Evolutionary conservation across 257 asterid genomes (phyloP).

Genomic region (Perilla frutescens): DNA sequence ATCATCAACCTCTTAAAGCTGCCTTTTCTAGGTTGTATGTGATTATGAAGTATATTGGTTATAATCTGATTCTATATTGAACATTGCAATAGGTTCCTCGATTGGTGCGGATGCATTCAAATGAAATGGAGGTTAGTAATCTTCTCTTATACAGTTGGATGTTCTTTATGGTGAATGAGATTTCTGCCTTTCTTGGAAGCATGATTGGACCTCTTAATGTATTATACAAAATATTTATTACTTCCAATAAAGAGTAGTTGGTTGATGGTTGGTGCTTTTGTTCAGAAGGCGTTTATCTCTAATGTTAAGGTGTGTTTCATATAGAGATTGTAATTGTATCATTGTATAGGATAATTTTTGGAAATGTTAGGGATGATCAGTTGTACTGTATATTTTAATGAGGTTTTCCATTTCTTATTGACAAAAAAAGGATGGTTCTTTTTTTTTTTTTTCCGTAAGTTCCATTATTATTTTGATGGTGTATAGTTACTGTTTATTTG

Average conservation of each 20-base stretch:
- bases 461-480: conserved; percentile 4
- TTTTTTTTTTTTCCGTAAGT: conserved; percentile 21
- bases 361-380: not conserved
- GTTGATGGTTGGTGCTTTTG: conserved; percentile 18
- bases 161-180: conserved; percentile 27
- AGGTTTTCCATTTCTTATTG: not conserved
- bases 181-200: conserved; percentile 30
- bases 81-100: conserved; percentile 82
- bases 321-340: not conserved
- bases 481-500: not conserved
- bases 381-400: not conserved
- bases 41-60: conserved; percentile 23
- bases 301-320: not conserved
- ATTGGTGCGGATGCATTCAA: conserved; percentile 95
- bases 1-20: no score
- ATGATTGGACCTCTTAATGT: conserved; percentile 14
- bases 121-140: conserved; percentile 94
- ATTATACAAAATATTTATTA: conserved; percentile 1
- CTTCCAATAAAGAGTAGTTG: conserved; percentile 13
- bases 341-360: not conserved
- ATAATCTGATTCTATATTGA: conserved; percentile 28
- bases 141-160: conserved; percentile 8
- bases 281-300: not conserved
- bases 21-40: not conserved
- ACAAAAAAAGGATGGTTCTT: not conserved